phyloP scores from a whole-genome alignment of 345 rosid genomes.

The Tarenaya hassleriana region DNA sequence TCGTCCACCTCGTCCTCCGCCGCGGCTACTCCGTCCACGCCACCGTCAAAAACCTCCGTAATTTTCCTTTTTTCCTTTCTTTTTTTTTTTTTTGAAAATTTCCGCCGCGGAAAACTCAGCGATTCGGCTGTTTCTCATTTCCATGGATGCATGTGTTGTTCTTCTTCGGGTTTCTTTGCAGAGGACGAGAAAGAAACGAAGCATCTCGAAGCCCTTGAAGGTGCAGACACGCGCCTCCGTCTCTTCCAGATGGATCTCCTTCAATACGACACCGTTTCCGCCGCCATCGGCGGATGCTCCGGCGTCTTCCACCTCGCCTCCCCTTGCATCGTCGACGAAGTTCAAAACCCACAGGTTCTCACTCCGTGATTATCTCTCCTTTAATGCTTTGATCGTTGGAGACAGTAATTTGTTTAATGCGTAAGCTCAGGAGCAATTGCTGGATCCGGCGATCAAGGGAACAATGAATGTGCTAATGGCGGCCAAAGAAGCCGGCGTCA shows the following conservation, averaged over 20 bases:
- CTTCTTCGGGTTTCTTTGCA: conserved; percentile 6
- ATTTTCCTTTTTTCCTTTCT: background rate
- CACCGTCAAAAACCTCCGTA: conserved; percentile 73
- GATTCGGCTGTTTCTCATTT: conserved; percentile 2
- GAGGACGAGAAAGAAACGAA: conserved; percentile 76
- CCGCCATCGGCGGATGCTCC: conserved; percentile 58
- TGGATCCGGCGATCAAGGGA: conserved; percentile 87
- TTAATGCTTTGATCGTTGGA: background rate
- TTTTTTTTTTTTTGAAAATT: no score
- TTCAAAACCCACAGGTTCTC: conserved; percentile 65
- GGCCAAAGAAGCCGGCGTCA: conserved; percentile 63
- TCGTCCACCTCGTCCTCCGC: conserved; percentile 63
- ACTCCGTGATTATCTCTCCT: background rate
- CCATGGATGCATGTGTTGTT: background rate
- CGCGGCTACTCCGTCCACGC: conserved; percentile 85
- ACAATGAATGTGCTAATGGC: conserved; percentile 70
- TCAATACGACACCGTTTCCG: conserved; percentile 53
- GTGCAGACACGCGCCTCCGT: conserved; percentile 74
- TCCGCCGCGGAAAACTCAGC: background rate
- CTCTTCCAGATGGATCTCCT: conserved; percentile 85
- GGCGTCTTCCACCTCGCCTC: conserved; percentile 95
- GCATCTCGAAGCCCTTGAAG: conserved; percentile 69
- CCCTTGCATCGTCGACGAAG: conserved; percentile 75
- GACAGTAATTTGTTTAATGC: background rate
- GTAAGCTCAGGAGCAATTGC: conserved; percentile 48